These are phyloP conservation scores for Phytopythium mirpurense DNA, from an alignment of 352 stramenopile genomes.

Conservation along the genomic window DNA sequence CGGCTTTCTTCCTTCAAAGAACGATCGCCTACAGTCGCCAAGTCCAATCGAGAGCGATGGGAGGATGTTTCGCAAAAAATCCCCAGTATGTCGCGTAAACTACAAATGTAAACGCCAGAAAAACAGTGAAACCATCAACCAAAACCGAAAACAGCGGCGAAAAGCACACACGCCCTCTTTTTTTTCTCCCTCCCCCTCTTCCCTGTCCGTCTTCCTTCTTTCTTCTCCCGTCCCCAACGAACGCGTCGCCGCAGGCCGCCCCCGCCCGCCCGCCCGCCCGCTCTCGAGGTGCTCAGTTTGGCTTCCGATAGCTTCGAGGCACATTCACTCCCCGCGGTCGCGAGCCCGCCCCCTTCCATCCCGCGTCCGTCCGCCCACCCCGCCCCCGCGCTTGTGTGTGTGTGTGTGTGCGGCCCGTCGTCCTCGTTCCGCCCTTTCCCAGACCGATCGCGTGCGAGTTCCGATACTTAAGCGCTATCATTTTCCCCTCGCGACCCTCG, in stretches of 20 bases:
- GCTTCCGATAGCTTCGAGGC: slow-evolving; percentile 26
- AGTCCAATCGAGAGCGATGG: neutral
- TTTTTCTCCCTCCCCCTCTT: neutral
- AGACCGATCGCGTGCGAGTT: slow-evolving; percentile 16
- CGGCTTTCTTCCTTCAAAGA: slow-evolving; percentile 3
- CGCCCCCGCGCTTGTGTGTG: no score
- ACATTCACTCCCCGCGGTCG: slow-evolving; percentile 9
- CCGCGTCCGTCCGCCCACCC: no score
- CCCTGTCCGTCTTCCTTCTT: neutral
- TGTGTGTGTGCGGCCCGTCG: no score
- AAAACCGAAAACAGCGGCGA: neutral
- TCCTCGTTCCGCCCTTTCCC: slow-evolving; percentile 15
- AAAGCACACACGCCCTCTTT: neutral
- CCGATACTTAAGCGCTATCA: neutral
- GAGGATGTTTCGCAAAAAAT: neutral
- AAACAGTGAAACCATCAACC: neutral
- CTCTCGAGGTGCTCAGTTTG: slow-evolving; percentile 17
- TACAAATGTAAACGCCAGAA: neutral
- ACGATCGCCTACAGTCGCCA: neutral
- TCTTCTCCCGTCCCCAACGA: neutral
- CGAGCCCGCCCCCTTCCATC: neutral
- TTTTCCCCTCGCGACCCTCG: slow-evolving; percentile 23
- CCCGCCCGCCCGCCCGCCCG: neutral
- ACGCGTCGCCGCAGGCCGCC: no score
- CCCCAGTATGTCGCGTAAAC: no score